These are phyloP conservation scores for Rhizopus sp. DNA, from an alignment of 371 early-diverging fungal species.

Conservation along the genomic window DNA sequence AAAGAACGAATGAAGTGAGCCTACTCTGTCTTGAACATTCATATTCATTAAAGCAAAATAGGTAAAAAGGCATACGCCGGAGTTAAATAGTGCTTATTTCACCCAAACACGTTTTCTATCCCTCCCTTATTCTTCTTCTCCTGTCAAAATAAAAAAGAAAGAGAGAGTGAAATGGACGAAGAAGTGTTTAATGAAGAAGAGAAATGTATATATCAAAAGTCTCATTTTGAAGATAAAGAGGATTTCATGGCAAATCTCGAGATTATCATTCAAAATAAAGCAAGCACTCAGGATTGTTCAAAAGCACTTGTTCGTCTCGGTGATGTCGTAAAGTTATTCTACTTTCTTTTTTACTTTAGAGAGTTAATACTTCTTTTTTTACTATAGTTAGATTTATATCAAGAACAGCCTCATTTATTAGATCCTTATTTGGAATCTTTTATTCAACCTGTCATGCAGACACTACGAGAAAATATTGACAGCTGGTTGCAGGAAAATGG, in stretches of 20 bases:
- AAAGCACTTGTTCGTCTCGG: conserved; percentile 24
- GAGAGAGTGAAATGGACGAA: conserved; percentile 14
- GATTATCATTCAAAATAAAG: conserved; percentile 1
- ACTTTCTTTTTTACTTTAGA: neutral
- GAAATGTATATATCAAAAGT: conserved; percentile 26
- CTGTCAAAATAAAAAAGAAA: no score
- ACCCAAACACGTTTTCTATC: neutral
- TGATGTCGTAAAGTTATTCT: conserved; percentile 24
- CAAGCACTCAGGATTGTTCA: conserved; percentile 5
- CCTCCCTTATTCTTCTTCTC: no score
- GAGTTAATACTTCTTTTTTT: conserved; percentile 1
- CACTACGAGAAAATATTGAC: conserved; percentile 54
- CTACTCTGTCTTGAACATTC: conserved; percentile 16
- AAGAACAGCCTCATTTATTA: conserved; percentile 87
- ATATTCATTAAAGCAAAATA: conserved; percentile 3
- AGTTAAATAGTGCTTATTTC: conserved; percentile 20
- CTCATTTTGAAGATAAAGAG: conserved; percentile 46
- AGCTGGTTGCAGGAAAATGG: conserved; percentile 2
- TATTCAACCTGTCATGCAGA: conserved; percentile 63
- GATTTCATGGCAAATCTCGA: conserved; percentile 17
- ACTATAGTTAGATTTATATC: conserved; percentile 70
- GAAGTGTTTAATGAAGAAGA: conserved; percentile 13
- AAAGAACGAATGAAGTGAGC: conserved; percentile 36
- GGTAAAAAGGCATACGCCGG: conserved; percentile 12
- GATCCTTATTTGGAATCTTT: conserved; percentile 83